Evolutionary conservation across 2,329 filamentous ascomycete genomes (phyloP), one percentile per base, ranked within the genome.

Genomic region (Cadophora gregata): DNA sequence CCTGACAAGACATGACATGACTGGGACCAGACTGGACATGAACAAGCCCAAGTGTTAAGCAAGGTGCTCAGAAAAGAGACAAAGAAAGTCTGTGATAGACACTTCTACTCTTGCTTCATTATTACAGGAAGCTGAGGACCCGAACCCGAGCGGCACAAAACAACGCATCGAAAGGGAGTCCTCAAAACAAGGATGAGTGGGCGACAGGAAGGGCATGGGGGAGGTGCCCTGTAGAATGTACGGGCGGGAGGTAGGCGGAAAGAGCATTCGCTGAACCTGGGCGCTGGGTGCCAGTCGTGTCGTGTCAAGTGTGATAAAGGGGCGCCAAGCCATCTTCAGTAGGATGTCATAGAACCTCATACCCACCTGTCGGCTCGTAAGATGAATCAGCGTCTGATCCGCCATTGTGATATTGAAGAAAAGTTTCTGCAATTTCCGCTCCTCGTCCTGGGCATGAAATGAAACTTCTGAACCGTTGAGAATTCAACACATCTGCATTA

Each of bases 331-430:
- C 14, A 7, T 27, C 14, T 24, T 24, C 24, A 31, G 38, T n/a
- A 45, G 21, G 10, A 47, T 21, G 25, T 47, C 16, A 60, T 29
- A 16, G 38, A 48, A 27, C 16, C 38, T 60, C 58, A 58, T 58
- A 42, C 42, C 55, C 55, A 31, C 55, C 31, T 25, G 38, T 60
- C 38, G 58, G 58, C 38, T 60, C 58, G 58, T 48, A 60, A 60
- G 58, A 58, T 63, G 59, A 62, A 62, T 59, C 21, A 66, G 59
- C 64, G 38, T 38, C 48, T 59, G 48, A 59, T 48, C 50, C 59
- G 53, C 9, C 19, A 21, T 45, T 16, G 19, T n/a, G 19, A 42
- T 63, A 42, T 59, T 64, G 19, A 59, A 59, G 33, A 51, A 51
- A 36, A 53, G 24, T 36, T 21, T 21, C 27, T 27, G 62, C 33